A percentile compares a stretch with the other conserved stretches of the same genome.
phyloP scores from a whole-genome alignment of 2,329 filamentous ascomycete genomes.

The Penicillium fuscoglaucum region DNA sequence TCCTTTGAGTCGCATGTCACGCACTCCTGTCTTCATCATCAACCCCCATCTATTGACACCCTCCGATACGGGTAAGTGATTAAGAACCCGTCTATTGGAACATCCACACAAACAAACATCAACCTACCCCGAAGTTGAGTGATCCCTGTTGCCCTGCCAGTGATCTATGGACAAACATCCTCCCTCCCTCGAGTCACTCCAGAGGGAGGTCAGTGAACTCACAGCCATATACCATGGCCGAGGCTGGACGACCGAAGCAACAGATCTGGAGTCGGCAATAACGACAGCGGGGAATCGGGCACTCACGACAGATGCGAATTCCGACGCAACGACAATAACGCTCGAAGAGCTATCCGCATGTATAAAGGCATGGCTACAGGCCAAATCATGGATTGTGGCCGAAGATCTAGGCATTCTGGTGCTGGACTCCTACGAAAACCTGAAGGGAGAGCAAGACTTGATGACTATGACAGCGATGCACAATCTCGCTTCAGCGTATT shows the following conservation, averaged over 20 bases:
- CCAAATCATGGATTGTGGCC: slow-evolving; percentile 12
- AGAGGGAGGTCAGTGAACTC: slow-evolving; percentile 2
- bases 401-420: slow-evolving; percentile 9
- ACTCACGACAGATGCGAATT: not conserved
- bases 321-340: not conserved
- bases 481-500: slow-evolving; percentile 16
- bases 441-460: slow-evolving; percentile 11
- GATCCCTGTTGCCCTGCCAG: not conserved
- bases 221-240: slow-evolving; percentile 3
- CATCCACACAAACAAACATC: not conserved
- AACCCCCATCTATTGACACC: too few species aligned
- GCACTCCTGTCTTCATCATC: not conserved
- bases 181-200: slow-evolving; percentile 4
- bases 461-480: slow-evolving; percentile 19
- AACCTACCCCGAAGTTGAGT: not conserved
- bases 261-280: slow-evolving; percentile 2
- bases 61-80: not conserved
- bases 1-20: not conserved
- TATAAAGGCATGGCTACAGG: slow-evolving; percentile 4
- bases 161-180: slow-evolving; percentile 6
- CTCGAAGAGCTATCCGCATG: slow-evolving; percentile 8
- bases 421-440: not conserved
- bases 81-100: not conserved
- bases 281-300: not conserved
- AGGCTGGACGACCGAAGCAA: not conserved